A percentile compares a stretch with the other conserved stretches of the same genome.
phyloP scores from a whole-genome alignment of 2,329 filamentous ascomycete species.

The Ceratocystis destructans region DNA sequence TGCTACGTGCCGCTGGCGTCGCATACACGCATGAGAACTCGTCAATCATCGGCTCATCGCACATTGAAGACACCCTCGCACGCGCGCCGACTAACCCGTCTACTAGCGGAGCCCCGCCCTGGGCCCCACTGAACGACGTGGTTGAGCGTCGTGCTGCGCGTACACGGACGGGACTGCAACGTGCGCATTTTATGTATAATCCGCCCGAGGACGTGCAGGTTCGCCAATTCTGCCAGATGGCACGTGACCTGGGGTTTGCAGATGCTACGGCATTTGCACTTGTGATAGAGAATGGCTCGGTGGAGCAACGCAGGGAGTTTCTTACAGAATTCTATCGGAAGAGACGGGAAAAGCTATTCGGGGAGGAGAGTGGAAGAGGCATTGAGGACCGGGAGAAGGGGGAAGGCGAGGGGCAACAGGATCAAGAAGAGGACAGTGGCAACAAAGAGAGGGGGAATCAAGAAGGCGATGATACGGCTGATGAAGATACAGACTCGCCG shows the following conservation, averaged over 20 bases:
- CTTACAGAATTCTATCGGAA: constrained; percentile 67
- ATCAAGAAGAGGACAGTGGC: background rate
- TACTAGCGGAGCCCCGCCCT: constrained; percentile 31
- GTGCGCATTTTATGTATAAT: constrained; percentile 40
- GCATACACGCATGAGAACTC: constrained; percentile 95
- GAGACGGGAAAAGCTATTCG: constrained; percentile 41
- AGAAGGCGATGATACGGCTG: background rate
- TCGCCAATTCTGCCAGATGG: constrained; percentile 87
- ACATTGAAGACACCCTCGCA: constrained; percentile 74
- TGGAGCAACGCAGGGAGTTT: constrained; percentile 63
- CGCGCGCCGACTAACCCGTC: constrained; percentile 50
- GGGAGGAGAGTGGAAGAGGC: constrained; percentile 16
- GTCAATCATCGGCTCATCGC: constrained; percentile 85
- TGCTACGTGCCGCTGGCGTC: constrained; percentile 75
- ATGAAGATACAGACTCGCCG: constrained; percentile 19
- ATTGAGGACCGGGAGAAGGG: constrained; percentile 10
- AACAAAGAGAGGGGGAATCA: background rate
- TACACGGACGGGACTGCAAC: constrained; percentile 21
- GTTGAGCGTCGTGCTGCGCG: constrained; percentile 23
- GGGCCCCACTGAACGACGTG: constrained; percentile 19
- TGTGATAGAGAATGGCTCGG: constrained; percentile 80
- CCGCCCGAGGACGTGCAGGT: constrained; percentile 61
- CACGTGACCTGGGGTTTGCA: constrained; percentile 59
- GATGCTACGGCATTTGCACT: constrained; percentile 75
- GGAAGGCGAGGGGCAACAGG: constrained; percentile 8